phyloP scores from a whole-genome alignment of 257 asterid genomes.

The Solanum clarkiae region DNA sequence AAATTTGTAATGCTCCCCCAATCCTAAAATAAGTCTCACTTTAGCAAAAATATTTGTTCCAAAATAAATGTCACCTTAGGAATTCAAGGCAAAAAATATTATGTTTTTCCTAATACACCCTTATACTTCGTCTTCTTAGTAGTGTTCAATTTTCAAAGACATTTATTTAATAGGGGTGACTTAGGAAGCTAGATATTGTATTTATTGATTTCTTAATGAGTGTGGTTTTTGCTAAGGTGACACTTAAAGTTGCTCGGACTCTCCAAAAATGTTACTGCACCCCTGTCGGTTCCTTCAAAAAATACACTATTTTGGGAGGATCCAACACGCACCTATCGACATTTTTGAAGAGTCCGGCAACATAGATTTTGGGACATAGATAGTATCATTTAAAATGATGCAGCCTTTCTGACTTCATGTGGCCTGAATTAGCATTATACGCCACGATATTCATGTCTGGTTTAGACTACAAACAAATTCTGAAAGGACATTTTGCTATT shows the following conservation, averaged over 20 bases:
- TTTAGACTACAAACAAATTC: slow-evolving; percentile 1
- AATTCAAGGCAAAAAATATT: background rate
- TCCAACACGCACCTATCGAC: no score
- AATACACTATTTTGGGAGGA: no score
- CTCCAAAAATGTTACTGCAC: no score
- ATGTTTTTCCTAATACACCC: background rate
- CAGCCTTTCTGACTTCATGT: background rate
- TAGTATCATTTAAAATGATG: background rate
- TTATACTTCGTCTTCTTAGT: background rate
- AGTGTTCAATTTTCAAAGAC: background rate
- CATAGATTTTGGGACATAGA: background rate
- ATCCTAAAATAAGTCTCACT: background rate
- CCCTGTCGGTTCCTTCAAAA: no score
- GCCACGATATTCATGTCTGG: background rate
- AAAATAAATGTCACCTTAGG: background rate
- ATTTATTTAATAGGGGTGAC: background rate
- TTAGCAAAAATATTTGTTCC: background rate
- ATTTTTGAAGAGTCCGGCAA: no score
- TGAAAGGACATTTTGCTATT: background rate
- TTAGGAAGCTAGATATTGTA: background rate
- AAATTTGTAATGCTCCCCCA: background rate
- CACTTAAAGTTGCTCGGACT: background rate
- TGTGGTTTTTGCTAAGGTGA: background rate
- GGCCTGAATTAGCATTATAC: background rate
- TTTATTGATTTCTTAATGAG: background rate